Evolutionary conservation across 495 filamentous ascomycete genomes (phyloP), one percentile per base, ranked within the genome.

Genomic region (Delitschia confertaspora): DNA sequence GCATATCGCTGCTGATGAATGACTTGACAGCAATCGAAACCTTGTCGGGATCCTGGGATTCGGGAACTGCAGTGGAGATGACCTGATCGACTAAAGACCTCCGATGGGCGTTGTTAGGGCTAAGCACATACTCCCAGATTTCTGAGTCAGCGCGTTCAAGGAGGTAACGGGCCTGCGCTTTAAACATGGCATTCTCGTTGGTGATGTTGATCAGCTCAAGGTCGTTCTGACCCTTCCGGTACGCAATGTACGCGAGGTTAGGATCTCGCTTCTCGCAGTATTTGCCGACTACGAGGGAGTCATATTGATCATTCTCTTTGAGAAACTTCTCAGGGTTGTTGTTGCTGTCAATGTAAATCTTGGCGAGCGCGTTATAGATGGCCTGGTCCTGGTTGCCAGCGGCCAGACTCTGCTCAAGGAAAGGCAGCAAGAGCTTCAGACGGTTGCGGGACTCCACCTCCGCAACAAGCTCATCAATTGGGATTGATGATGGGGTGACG

Each of bases 331-430:
- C 93, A 0, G 93, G 93, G 61, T 94, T 87, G 67, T 95, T 95
- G 72, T 99, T 99, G 63, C 82, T 89, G 64, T 96, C 93, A 51
- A 99, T 99, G 69, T 99, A 99, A 49, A 99, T 96, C 81, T 99
- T 99, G 6, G 93, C 93, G 25, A 99, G 75, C 10, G 93, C 93
- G 53, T 99, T 95, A 73, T 88, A 99, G 33, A 99, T 86, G 20
- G 91, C 93, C 66, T 93, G 86, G 65, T 99, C 91, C 63, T 95
- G 86, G 66, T 95, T 95, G 26, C 93, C 93, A 43, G 75, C 76
- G 25, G 83, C 84, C 27, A 96, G 68, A 13, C 86, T 95, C 37
- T 83, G 79, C 69, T 99, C 93, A 9, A 99, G 77, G 81, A 96
- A 99, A 19, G 93, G 93, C 31, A 99, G 66, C 10, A 99, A 73